Percentiles rank a stretch among this genome's conserved stretches.
Conservation (phyloP, 2,329 filamentous ascomycete species). For the Fusarium floridanum region DNA sequence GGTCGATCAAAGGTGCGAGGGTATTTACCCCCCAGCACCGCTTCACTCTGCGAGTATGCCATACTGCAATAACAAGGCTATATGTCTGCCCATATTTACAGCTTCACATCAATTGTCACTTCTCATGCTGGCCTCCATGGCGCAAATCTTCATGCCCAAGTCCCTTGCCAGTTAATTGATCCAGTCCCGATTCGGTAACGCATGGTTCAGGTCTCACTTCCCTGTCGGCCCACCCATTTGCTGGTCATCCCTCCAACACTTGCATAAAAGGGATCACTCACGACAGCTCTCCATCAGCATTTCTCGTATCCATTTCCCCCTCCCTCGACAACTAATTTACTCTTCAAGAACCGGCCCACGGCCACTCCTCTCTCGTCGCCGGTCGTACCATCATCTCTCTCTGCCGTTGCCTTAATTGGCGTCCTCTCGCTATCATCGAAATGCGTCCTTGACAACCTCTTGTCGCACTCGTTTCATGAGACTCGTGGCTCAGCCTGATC, state of each 20-base stretch:
- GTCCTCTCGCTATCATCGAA: slow-evolving; percentile 9
- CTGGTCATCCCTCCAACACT: slow-evolving; percentile 4
- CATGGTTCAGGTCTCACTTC: slow-evolving; percentile 23
- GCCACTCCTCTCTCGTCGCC: not conserved
- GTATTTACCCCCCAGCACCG: not conserved
- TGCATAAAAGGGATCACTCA: slow-evolving; percentile 15
- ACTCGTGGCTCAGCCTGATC: slow-evolving; percentile 10
- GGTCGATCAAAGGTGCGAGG: not conserved
- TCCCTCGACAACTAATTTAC: not conserved
- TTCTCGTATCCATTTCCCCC: slow-evolving; percentile 19
- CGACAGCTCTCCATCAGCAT: slow-evolving; percentile 17
- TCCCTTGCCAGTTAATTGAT: not conserved
- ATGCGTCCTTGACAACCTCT: slow-evolving; percentile 22
- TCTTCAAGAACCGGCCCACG: not conserved
- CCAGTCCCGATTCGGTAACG: slow-evolving; percentile 18
- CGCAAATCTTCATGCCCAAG: not conserved
- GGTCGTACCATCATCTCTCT: not conserved
- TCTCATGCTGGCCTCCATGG: not conserved
- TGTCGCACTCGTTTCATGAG: slow-evolving; percentile 1
- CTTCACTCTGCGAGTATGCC: not conserved
- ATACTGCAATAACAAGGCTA: not conserved
- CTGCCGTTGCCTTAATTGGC: not conserved
- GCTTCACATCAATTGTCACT: not conserved
- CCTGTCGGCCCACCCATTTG: slow-evolving; percentile 15
- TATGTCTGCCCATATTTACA: not conserved